These are phyloP conservation scores for Onygena corvina DNA, from an alignment of 2,329 filamentous ascomycete species.

Conservation along the genomic window DNA sequence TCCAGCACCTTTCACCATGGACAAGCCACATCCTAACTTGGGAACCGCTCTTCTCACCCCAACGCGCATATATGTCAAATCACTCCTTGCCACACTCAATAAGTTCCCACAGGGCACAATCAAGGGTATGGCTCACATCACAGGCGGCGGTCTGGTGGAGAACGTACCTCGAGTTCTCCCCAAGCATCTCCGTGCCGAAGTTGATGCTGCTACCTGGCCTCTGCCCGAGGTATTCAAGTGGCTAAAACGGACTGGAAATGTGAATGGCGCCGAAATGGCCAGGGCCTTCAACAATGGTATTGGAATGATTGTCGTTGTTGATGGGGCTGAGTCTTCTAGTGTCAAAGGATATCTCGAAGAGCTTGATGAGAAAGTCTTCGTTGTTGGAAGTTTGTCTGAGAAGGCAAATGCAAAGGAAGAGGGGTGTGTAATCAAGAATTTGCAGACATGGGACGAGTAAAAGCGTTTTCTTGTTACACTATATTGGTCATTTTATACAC, in stretches of 20 bases:
- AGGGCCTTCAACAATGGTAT: constrained; percentile 90
- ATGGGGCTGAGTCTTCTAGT: constrained; percentile 48
- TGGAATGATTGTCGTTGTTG: constrained; percentile 84
- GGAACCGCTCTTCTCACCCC: constrained; percentile 75
- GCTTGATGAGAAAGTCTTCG: constrained; percentile 64
- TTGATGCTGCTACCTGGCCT: constrained; percentile 65
- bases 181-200: constrained; percentile 59
- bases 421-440: constrained; percentile 51
- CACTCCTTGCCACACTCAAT: constrained; percentile 54
- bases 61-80: constrained; percentile 85
- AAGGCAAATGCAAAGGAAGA: constrained; percentile 40
- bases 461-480: not conserved
- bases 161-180: constrained; percentile 94
- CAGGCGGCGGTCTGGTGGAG: constrained; percentile 80
- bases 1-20: constrained; percentile 60
- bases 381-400: constrained; percentile 58
- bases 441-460: constrained; percentile 37
- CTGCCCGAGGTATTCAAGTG: constrained; percentile 73
- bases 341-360: constrained; percentile 50
- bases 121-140: constrained; percentile 95
- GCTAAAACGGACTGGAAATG: constrained; percentile 61
- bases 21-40: constrained; percentile 38
- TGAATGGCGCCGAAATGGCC: constrained; percentile 68
- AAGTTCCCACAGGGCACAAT: constrained; percentile 32
- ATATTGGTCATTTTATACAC: too few species aligned